These are phyloP conservation scores for Candida chauliodis DNA, from an alignment of 805 yeast genomes.

Conservation along the genomic window DNA sequence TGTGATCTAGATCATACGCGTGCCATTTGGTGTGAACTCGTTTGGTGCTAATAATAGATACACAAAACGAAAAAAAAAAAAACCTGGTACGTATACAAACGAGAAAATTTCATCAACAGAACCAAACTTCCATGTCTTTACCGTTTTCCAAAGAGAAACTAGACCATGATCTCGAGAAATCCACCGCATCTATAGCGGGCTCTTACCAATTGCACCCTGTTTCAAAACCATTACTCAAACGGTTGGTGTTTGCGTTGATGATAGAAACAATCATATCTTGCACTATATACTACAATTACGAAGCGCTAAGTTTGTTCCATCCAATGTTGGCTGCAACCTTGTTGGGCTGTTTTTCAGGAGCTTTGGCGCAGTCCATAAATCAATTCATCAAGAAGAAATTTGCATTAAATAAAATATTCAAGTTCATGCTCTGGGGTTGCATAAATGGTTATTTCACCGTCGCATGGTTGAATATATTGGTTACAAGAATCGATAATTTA, in stretches of 20 bases:
- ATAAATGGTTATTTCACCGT: conserved; percentile 54
- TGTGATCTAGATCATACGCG: no score
- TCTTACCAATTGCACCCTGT: conserved; percentile 8
- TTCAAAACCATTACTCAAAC: conserved; percentile 6
- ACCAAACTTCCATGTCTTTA: conserved; percentile 7
- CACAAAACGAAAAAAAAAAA: no score
- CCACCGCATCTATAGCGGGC: conserved; percentile 7
- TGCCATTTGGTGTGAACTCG: no score
- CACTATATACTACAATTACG: conserved; percentile 28
- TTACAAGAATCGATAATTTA: conserved; percentile 31
- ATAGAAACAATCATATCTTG: conserved; percentile 25
- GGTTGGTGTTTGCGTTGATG: conserved; percentile 20
- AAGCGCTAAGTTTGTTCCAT: conserved; percentile 15
- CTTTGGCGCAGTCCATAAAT: conserved; percentile 39
- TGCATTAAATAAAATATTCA: conserved; percentile 29
- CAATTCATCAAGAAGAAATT: conserved; percentile 32
- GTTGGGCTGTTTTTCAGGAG: conserved; percentile 38
- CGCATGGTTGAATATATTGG: conserved; percentile 51
- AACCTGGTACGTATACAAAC: no score
- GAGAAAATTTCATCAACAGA: not conserved
- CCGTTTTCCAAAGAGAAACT: conserved; percentile 9
- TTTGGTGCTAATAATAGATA: no score
- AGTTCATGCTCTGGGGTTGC: conserved; percentile 59
- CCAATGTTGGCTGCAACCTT: conserved; percentile 35
- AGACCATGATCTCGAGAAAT: conserved; percentile 15